A percentile compares a stretch with the other conserved stretches of the same genome.
phyloP scores from a whole-genome alignment of 371 early-diverging fungal genomes.

The Catenaria anguillulae region DNA sequence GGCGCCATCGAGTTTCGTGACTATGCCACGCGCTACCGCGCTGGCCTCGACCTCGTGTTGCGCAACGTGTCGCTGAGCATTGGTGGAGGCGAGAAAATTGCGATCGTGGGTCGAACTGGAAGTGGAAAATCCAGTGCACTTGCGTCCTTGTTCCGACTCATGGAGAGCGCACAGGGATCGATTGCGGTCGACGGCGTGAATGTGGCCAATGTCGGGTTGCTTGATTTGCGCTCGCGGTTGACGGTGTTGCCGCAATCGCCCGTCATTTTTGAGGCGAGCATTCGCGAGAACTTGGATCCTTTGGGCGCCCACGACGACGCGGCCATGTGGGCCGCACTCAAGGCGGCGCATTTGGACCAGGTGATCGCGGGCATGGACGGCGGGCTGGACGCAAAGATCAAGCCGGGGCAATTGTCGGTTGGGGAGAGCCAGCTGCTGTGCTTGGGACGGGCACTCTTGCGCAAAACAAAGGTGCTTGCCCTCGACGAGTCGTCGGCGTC shows the following conservation, averaged over 20 bases:
- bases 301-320: slow-evolving; percentile 23
- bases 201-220: slow-evolving; percentile 33
- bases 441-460: slow-evolving; percentile 28
- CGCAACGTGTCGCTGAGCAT: slow-evolving; percentile 22
- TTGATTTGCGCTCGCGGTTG: slow-evolving; percentile 28
- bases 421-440: slow-evolving; percentile 9
- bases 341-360: slow-evolving; percentile 19
- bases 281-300: slow-evolving; percentile 34
- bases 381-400: background rate
- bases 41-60: slow-evolving; percentile 47
- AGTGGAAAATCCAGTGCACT: slow-evolving; percentile 50
- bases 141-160: slow-evolving; percentile 55
- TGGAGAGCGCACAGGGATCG: slow-evolving; percentile 42
- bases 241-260: slow-evolving; percentile 64
- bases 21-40: slow-evolving; percentile 42
- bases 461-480: slow-evolving; percentile 20
- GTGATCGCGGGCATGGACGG: slow-evolving; percentile 14
- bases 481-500: background rate
- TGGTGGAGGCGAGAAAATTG: slow-evolving; percentile 42
- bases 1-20: background rate
- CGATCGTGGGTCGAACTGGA: slow-evolving; percentile 42
- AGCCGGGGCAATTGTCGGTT: background rate
- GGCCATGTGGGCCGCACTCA: slow-evolving; percentile 27
- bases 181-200: slow-evolving; percentile 55
- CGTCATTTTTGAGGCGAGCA: slow-evolving; percentile 27